Evolutionary conservation across 2,329 filamentous ascomycete genomes (phyloP).

Genomic region (Mycosphaerella sp.): DNA sequence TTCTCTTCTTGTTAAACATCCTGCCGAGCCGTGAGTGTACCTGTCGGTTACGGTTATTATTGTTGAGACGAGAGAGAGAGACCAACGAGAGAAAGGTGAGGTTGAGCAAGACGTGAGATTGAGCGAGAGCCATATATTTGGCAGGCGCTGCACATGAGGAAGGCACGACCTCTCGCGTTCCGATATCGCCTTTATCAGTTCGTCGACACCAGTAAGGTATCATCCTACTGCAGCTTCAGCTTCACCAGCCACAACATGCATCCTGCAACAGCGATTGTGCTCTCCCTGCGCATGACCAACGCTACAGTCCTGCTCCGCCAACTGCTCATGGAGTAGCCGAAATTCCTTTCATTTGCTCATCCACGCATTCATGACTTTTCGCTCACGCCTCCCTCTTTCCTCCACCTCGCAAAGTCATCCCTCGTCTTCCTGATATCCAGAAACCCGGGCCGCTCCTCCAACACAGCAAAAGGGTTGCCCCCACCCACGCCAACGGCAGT

Average conservation of each 20-base stretch:
- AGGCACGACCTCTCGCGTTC: constrained; percentile 3
- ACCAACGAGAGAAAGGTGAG: not conserved
- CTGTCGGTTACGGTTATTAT: not conserved
- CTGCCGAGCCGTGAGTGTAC: not conserved
- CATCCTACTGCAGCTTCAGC: too few species aligned
- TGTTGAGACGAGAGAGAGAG: not conserved
- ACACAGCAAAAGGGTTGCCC: constrained; percentile 69
- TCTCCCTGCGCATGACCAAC: too few species aligned
- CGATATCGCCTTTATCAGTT: not conserved
- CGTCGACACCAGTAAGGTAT: not conserved
- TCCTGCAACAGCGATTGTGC: too few species aligned
- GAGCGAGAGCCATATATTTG: not conserved
- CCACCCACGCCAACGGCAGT: constrained; percentile 62
- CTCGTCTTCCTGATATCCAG: constrained; percentile 74
- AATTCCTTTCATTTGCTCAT: not conserved
- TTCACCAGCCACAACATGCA: too few species aligned
- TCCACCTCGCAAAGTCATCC: constrained; percentile 73
- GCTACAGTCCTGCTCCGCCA: too few species aligned
- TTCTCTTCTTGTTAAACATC: constrained; percentile 6
- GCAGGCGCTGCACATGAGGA: constrained; percentile 3
- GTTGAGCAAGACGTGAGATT: constrained; percentile 2
- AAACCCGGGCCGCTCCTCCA: constrained; percentile 80
- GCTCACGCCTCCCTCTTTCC: constrained; percentile 36
- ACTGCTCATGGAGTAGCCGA: not conserved
- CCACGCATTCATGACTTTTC: not conserved